Evolutionary conservation across 139 green algal genomes (phyloP).

Genomic region (Microglena sp.): DNA sequence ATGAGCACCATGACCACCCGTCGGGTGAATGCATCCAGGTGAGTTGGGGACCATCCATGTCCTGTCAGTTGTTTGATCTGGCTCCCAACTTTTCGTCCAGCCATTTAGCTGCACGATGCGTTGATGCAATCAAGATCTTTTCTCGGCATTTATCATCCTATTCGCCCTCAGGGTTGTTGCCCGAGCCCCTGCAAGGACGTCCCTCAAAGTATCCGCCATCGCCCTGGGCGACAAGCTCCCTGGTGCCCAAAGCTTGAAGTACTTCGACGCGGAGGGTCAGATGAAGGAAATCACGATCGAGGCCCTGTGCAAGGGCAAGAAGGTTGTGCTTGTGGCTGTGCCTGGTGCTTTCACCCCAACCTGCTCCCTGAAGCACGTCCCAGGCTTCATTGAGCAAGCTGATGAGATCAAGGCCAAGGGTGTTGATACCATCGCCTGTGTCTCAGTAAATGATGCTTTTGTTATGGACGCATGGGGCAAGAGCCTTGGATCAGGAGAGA

Average conservation of each 20-base stretch:
- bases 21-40: too few species aligned
- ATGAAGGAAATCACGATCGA: conserved; percentile 67
- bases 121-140: too few species aligned
- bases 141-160: too few species aligned
- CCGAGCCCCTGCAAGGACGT: too few species aligned
- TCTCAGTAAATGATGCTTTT: conserved; percentile 95
- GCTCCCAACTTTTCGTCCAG: too few species aligned
- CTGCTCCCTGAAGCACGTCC: conserved; percentile 86
- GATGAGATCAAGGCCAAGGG: conserved; percentile 88
- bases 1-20: too few species aligned
- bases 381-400: conserved; percentile 83
- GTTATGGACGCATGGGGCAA: conserved; percentile 96
- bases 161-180: too few species aligned
- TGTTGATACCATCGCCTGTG: conserved; percentile 87
- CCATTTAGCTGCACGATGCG: too few species aligned
- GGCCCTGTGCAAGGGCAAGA: conserved; percentile 78
- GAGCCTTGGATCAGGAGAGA: conserved; percentile 17
- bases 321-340: conserved; percentile 87
- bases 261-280: conserved; percentile 73
- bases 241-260: conserved; percentile 55
- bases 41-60: too few species aligned
- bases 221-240: conserved; percentile 49
- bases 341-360: conserved; percentile 87
- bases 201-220: too few species aligned
- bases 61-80: too few species aligned